phyloP scores from a whole-genome alignment of 2,329 filamentous ascomycete genomes.

The Lomentospora prolificans region DNA sequence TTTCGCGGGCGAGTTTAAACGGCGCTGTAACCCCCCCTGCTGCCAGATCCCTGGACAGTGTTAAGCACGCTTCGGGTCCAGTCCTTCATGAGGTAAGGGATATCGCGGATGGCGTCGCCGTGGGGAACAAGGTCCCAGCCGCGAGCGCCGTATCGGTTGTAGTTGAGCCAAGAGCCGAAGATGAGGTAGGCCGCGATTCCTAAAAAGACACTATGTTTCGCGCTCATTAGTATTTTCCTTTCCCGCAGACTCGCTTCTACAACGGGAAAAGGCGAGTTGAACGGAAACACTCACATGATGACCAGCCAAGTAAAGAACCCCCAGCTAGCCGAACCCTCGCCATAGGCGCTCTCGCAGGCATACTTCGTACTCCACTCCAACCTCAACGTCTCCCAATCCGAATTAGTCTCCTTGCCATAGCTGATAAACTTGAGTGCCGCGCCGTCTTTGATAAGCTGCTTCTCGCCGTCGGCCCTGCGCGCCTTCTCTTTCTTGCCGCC shows the following conservation, averaged over 20 bases:
- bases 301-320: conserved; percentile 98
- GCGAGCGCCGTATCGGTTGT: conserved; percentile 88
- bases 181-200: conserved; percentile 83
- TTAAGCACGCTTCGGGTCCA: conserved; percentile 71
- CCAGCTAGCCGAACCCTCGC: conserved; percentile 52
- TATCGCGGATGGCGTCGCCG: conserved; percentile 80
- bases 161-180: conserved; percentile 97
- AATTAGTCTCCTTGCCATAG: conserved; percentile 53
- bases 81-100: conserved; percentile 88
- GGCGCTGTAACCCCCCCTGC: conserved; percentile 86
- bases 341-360: conserved; percentile 58
- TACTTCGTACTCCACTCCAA: conserved; percentile 82
- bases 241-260: too few relatives aligned
- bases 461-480: conserved; percentile 29
- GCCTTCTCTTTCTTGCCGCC: too few relatives aligned
- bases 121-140: conserved; percentile 94
- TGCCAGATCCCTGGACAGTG: conserved; percentile 74
- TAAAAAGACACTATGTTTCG: conserved; percentile 61
- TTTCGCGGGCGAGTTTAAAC: too few relatives aligned
- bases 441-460: conserved; percentile 42
- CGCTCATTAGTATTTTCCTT: conserved; percentile 12
- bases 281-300: conserved; percentile 70
- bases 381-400: conserved; percentile 52
- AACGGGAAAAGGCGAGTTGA: background rate
- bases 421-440: conserved; percentile 66